phyloP scores from a whole-genome alignment of 257 asterid genomes.

The Vinca minor region DNA sequence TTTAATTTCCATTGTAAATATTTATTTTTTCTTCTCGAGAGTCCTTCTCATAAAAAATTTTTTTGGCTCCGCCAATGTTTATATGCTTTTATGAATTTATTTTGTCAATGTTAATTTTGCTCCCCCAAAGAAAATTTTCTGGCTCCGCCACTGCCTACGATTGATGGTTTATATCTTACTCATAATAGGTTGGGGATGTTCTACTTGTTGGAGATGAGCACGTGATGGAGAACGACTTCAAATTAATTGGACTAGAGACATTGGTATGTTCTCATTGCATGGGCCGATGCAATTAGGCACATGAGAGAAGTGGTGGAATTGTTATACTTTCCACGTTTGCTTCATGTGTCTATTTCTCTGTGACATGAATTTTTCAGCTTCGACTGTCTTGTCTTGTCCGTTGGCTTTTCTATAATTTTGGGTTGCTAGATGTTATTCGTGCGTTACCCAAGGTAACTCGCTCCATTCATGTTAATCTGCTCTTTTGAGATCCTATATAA shows the following conservation, averaged over 20 bases:
- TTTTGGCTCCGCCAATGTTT: too few species aligned
- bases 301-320: not conserved
- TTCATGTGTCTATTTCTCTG: not conserved
- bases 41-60: too few species aligned
- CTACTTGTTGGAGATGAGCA: constrained; percentile 46
- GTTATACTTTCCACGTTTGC: not conserved
- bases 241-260: constrained; percentile 48
- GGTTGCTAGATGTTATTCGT: not conserved
- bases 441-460: not conserved
- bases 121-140: too few species aligned
- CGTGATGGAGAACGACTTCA: constrained; percentile 42
- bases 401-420: not conserved
- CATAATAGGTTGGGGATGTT: constrained; percentile 55
- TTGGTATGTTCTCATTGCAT: constrained; percentile 32
- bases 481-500: not conserved
- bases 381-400: not conserved
- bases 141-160: too few species aligned
- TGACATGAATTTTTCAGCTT: not conserved
- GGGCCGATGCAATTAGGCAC: not conserved
- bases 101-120: too few species aligned
- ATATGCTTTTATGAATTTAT: too few species aligned
- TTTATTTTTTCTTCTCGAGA: too few species aligned
- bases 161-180: not conserved
- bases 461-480: not conserved
- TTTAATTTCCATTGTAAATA: too few species aligned